phyloP scores from a whole-genome alignment of 2,329 filamentous ascomycete genomes.

The Ophiostoma pallidulum region DNA sequence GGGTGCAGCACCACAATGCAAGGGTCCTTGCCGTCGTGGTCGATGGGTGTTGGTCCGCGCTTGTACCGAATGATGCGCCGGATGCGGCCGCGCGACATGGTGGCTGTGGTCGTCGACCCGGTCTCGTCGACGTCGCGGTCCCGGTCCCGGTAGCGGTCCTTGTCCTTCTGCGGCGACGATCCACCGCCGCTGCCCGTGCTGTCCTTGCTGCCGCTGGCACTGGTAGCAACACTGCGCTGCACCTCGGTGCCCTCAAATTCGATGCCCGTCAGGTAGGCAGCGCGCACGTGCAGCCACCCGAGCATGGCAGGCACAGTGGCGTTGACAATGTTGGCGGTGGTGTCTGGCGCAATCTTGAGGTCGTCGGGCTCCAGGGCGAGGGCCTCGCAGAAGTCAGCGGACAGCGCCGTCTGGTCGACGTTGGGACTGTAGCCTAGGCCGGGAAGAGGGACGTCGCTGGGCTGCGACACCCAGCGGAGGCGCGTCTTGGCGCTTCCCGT shows the following conservation, averaged over 20 bases:
- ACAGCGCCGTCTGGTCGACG: slow-evolving; percentile 9
- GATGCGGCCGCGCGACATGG: slow-evolving; percentile 7
- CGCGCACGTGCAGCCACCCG: slow-evolving; percentile 18
- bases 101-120: slow-evolving; percentile 1
- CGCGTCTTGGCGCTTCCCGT: background rate
- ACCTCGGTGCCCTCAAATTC: slow-evolving; percentile 15
- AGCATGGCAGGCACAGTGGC: slow-evolving; percentile 18
- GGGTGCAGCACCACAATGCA: slow-evolving; percentile 18
- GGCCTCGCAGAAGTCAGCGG: slow-evolving; percentile 3
- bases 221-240: too few species aligned
- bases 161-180: slow-evolving; percentile 3
- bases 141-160: background rate
- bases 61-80: slow-evolving; percentile 15
- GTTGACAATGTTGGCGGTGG: slow-evolving; percentile 14
- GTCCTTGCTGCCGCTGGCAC: slow-evolving; percentile 7
- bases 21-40: slow-evolving; percentile 16
- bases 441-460: slow-evolving; percentile 7
- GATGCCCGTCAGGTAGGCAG: slow-evolving; percentile 14
- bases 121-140: slow-evolving; percentile 9
- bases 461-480: slow-evolving; percentile 14
- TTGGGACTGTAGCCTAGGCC: slow-evolving; percentile 13
- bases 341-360: slow-evolving; percentile 6
- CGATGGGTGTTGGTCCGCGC: slow-evolving; percentile 11
- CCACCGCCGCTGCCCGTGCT: background rate
- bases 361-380: slow-evolving; percentile 7